A percentile compares a stretch with the other conserved stretches of the same genome.
phyloP scores from a whole-genome alignment of 2,329 filamentous ascomycete species.

The Penicillium aurantiogriseum region DNA sequence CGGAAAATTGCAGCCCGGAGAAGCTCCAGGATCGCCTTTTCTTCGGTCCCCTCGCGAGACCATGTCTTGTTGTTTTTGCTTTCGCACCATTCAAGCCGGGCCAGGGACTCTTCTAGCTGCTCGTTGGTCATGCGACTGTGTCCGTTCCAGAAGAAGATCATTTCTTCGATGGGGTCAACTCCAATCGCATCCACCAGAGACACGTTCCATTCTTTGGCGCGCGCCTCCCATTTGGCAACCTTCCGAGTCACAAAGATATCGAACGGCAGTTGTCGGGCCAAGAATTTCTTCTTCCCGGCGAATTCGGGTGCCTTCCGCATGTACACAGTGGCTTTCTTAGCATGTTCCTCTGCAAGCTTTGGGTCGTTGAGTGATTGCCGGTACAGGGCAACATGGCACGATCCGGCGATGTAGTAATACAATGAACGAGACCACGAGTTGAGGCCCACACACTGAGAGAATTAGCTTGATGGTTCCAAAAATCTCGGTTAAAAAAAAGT shows the following conservation, averaged over 20 bases:
- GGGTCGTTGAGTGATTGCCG: conserved; percentile 47
- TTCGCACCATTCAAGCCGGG: conserved; percentile 64
- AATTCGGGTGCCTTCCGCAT: conserved; percentile 69
- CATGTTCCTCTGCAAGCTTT: conserved; percentile 55
- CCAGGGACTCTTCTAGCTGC: conserved; percentile 64
- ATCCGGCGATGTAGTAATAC: conserved; percentile 85
- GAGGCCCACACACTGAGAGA: conserved; percentile 63
- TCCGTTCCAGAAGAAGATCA: conserved; percentile 93
- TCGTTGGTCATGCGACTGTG: conserved; percentile 71
- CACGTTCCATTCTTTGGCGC: conserved; percentile 65
- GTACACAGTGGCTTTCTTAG: conserved; percentile 65
- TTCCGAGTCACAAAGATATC: conserved; percentile 83
- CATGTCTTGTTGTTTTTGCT: conserved; percentile 58
- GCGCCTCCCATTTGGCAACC: conserved; percentile 80
- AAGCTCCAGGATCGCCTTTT: conserved; percentile 64
- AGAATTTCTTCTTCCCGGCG: conserved; percentile 82
- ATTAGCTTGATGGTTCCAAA: conserved; percentile 6
- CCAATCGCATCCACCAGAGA: conserved; percentile 78
- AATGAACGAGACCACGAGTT: conserved; percentile 90
- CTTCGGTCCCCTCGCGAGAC: conserved; percentile 56
- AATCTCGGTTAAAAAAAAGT: conserved; percentile 9
- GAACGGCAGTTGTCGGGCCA: conserved; percentile 85
- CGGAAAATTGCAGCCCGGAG: conserved; percentile 66
- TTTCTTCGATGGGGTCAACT: conserved; percentile 78
- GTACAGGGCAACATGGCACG: conserved; percentile 78